phyloP scores from a whole-genome alignment of 2,329 filamentous ascomycete species.

The Ampelomyces quisqualis region DNA sequence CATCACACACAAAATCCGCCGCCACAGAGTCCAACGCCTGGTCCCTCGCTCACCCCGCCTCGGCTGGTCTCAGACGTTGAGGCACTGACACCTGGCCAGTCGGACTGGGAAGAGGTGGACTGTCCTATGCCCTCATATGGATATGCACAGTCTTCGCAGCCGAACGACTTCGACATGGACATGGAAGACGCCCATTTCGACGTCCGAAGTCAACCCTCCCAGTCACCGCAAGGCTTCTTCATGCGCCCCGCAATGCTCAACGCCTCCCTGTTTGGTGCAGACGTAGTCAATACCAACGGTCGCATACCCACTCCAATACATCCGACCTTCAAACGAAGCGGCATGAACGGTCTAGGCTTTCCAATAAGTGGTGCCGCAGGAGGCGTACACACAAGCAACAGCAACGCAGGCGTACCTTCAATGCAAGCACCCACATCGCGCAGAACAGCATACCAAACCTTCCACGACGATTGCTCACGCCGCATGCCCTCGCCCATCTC shows the following conservation, averaged over 20 bases:
- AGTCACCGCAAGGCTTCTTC: conserved; percentile 37
- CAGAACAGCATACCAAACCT: conserved; percentile 22
- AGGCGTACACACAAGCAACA: conserved; percentile 18
- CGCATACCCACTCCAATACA: conserved; percentile 47
- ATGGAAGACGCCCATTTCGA: conserved; percentile 42
- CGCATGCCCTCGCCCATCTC: conserved; percentile 47
- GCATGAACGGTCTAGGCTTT: conserved; percentile 31
- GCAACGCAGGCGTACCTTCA: conserved; percentile 10
- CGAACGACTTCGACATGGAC: conserved; percentile 39
- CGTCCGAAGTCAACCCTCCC: conserved; percentile 39
- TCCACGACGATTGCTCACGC: conserved; percentile 27
- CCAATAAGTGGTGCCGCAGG: conserved; percentile 34
- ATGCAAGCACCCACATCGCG: conserved; percentile 22
- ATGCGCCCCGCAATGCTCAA: conserved; percentile 40
- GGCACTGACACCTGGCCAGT: conserved; percentile 34
- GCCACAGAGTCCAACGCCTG: conserved; percentile 21
- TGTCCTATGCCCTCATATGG: conserved; percentile 31
- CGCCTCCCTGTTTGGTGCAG: conserved; percentile 27
- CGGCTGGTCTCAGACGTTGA: conserved; percentile 26
- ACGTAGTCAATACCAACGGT: conserved; percentile 21
- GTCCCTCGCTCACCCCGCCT: conserved; percentile 35
- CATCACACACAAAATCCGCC: conserved; percentile 20
- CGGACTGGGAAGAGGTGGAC: conserved; percentile 26
- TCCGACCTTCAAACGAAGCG: conserved; percentile 36
- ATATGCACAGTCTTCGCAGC: conserved; percentile 23